phyloP scores from a whole-genome alignment of 2,329 filamentous ascomycete genomes.

The Biscogniauxia marginata region DNA sequence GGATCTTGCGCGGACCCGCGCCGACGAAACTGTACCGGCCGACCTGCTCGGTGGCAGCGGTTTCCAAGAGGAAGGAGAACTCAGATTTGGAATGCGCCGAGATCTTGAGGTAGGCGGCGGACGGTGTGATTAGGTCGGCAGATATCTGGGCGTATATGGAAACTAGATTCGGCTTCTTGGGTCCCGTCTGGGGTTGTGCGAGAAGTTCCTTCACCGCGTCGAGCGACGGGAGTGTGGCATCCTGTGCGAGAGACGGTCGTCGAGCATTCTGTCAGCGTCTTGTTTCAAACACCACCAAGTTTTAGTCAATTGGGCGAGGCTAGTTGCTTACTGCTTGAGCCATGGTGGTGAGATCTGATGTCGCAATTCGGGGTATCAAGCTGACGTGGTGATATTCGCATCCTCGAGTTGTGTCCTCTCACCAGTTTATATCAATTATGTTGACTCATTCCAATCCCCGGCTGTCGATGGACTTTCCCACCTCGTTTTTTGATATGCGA shows the following conservation, averaged over 20 bases:
- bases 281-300: no score
- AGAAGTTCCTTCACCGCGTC: slow-evolving; percentile 46
- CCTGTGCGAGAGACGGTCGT: slow-evolving; percentile 29
- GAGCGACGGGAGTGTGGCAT: slow-evolving; percentile 44
- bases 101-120: slow-evolving; percentile 92
- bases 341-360: slow-evolving; percentile 18
- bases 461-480: not conserved
- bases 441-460: not conserved
- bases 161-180: slow-evolving; percentile 65
- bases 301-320: not conserved
- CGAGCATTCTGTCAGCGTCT: slow-evolving; percentile 5
- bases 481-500: not conserved
- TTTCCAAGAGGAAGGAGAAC: slow-evolving; percentile 93
- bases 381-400: not conserved
- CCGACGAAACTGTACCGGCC: slow-evolving; percentile 96
- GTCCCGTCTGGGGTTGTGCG: slow-evolving; percentile 33
- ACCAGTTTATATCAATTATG: not conserved
- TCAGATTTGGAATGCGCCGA: slow-evolving; percentile 71
- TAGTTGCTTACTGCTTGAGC: slow-evolving; percentile 25
- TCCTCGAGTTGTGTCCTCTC: not conserved
- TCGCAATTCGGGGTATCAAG: not conserved
- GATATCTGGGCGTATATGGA: slow-evolving; percentile 82
- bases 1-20: slow-evolving; percentile 73
- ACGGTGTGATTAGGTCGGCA: slow-evolving; percentile 90
- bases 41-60: slow-evolving; percentile 88